Conservation (phyloP, 345 rosid genomes). For the Rubroshorea leprosula region DNA sequence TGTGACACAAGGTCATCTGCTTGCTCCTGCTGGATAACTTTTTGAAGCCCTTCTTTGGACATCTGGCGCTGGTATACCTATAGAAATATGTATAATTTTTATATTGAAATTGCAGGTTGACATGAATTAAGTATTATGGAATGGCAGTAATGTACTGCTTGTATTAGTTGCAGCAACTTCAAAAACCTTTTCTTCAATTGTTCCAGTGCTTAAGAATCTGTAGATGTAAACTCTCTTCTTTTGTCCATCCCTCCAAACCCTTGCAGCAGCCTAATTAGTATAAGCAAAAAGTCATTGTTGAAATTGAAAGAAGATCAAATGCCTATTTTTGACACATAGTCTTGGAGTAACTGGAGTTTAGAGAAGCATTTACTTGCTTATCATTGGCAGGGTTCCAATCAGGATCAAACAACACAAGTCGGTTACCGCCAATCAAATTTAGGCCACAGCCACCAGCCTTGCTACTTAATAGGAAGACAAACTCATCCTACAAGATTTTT, state of each 20-base stretch:
- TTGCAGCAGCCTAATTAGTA: slow-evolving; percentile 84
- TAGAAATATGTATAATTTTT: slow-evolving; percentile 15
- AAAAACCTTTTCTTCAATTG: slow-evolving; percentile 95
- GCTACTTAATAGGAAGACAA: slow-evolving; percentile 94
- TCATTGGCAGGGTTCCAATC: slow-evolving; percentile 99
- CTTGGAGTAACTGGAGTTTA: slow-evolving; percentile 2
- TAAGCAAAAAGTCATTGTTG: slow-evolving; percentile 21
- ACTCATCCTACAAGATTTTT: slow-evolving; percentile 64
- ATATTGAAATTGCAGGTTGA: slow-evolving; percentile 1
- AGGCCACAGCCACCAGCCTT: slow-evolving; percentile 99
- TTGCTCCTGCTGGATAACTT: slow-evolving; percentile 78
- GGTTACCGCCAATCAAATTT: slow-evolving; percentile 88
- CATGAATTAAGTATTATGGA: not conserved
- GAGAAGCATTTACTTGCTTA: slow-evolving; percentile 64
- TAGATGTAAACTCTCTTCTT: slow-evolving; percentile 95
- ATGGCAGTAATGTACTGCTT: not conserved
- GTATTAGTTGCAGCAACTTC: not conserved
- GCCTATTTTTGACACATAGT: not conserved
- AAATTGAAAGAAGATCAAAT: slow-evolving; percentile 11
- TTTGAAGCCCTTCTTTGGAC: slow-evolving; percentile 99
- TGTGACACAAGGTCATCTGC: slow-evolving; percentile 38
- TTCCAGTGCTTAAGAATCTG: slow-evolving; percentile 92
- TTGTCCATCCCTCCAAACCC: slow-evolving; percentile 99
- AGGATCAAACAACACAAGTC: slow-evolving; percentile 94
- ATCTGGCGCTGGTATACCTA: slow-evolving; percentile 98